These are phyloP conservation scores for Saccharum spontaneum DNA, from an alignment of 176 grass and related monocot species.

Conservation along the genomic window DNA sequence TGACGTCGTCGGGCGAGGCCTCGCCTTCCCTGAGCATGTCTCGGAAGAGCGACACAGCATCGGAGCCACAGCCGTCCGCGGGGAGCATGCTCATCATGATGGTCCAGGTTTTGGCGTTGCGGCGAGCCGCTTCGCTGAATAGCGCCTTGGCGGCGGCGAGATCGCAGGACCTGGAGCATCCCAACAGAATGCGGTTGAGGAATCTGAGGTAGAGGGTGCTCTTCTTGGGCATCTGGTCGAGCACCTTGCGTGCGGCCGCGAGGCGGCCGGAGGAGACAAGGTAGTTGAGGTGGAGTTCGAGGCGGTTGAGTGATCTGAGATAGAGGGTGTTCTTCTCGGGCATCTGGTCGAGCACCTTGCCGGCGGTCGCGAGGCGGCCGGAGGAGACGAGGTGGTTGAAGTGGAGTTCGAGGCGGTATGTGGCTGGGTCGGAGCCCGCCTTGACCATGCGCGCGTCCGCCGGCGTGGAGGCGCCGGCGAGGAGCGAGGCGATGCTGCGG, in stretches of 20 bases:
- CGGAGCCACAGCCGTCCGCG: slow-evolving; percentile 2
- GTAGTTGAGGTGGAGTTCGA: slow-evolving; percentile 23
- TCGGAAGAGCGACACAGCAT: slow-evolving; percentile 56
- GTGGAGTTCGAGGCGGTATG: slow-evolving; percentile 31
- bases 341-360: too few relatives aligned
- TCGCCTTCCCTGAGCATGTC: slow-evolving; percentile 56
- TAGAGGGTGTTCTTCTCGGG: too few relatives aligned
- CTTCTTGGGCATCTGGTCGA: slow-evolving; percentile 62
- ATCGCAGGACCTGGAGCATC: slow-evolving; percentile 43
- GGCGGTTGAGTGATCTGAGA: not conserved
- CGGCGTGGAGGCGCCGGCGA: slow-evolving; percentile 16
- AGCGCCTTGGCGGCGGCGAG: slow-evolving; percentile 42
- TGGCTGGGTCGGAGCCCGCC: slow-evolving; percentile 37
- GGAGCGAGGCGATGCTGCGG: not conserved
- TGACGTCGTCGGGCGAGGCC: slow-evolving; percentile 42
- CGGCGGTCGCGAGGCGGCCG: slow-evolving; percentile 8
- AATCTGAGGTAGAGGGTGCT: slow-evolving; percentile 51
- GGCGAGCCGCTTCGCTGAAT: slow-evolving; percentile 33
- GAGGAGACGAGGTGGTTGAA: slow-evolving; percentile 29
- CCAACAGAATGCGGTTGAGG: slow-evolving; percentile 59
- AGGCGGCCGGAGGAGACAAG: slow-evolving; percentile 11
- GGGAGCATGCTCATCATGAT: slow-evolving; percentile 59
- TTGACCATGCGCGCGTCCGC: slow-evolving; percentile 52
- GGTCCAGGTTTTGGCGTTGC: slow-evolving; percentile 62
- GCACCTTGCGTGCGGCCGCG: slow-evolving; percentile 36